Conservation (phyloP, 2,329 filamentous ascomycete genomes). For the Fusarium siculi region DNA sequence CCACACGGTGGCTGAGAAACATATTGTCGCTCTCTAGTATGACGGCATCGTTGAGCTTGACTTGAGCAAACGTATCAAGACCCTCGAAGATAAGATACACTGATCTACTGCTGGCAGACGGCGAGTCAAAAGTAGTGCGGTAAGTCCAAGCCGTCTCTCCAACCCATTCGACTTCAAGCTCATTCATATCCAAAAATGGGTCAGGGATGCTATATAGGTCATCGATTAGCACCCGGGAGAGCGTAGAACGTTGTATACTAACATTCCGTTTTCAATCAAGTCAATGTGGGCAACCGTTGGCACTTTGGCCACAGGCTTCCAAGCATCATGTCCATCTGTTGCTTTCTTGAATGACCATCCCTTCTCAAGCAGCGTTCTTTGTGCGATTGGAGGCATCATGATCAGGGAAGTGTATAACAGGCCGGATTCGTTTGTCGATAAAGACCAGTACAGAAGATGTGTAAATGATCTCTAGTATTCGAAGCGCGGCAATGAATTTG, state of each 20-base stretch:
- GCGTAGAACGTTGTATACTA: neutral
- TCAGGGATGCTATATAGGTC: neutral
- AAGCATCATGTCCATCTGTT: neutral
- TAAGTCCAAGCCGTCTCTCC: neutral
- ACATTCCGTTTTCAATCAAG: constrained; percentile 20
- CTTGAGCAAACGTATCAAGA: constrained; percentile 1
- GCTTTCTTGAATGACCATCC: constrained; percentile 9
- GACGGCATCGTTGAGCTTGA: neutral
- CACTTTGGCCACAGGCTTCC: constrained; percentile 12
- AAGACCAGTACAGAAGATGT: too few relatives aligned
- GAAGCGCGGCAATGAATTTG: accelerated
- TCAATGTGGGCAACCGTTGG: constrained; percentile 21
- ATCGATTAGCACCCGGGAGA: neutral
- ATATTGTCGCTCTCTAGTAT: constrained; percentile 6
- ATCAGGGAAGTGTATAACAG: too few relatives aligned
- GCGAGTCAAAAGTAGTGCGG: neutral
- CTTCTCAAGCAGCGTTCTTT: neutral
- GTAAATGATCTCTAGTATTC: too few relatives aligned
- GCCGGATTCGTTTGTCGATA: neutral
- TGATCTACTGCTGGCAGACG: neutral
- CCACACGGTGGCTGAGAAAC: neutral
- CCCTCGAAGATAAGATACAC: neutral
- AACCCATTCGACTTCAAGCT: neutral
- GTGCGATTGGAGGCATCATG: neutral
- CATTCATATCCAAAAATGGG: constrained; percentile 7